phyloP scores from a whole-genome alignment of 2,329 filamentous ascomycete species.

The Monilinia polystroma region DNA sequence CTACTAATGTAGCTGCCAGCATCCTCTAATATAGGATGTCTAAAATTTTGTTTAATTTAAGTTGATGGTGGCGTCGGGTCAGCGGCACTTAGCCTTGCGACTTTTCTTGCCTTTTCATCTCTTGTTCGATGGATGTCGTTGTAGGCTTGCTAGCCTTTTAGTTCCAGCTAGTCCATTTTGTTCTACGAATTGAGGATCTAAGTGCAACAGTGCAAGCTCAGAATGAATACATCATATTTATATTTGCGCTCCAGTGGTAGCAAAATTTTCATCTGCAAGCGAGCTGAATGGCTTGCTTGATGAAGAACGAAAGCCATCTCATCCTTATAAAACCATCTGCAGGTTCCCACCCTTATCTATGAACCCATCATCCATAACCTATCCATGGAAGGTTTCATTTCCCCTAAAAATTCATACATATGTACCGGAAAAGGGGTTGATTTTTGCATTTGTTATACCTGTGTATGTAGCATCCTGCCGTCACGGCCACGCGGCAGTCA shows the following conservation, averaged over 20 bases:
- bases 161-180: background rate
- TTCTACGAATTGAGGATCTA: background rate
- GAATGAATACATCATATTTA: slow-evolving; percentile 1
- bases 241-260: slow-evolving; percentile 13
- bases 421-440: background rate
- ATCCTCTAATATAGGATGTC: too few species aligned
- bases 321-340: slow-evolving; percentile 13
- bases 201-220: background rate
- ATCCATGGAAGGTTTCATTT: background rate
- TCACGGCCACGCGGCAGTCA: slow-evolving; percentile 16
- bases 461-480: background rate
- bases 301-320: slow-evolving; percentile 3
- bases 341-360: slow-evolving; percentile 12
- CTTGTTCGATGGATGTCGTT: background rate
- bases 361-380: background rate
- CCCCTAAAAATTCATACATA: background rate
- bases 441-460: slow-evolving; percentile 4
- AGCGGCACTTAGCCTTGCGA: slow-evolving; percentile 11
- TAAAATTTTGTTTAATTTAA: too few species aligned
- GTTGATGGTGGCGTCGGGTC: slow-evolving; percentile 5
- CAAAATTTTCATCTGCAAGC: slow-evolving; percentile 1
- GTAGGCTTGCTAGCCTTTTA: background rate
- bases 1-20: too few species aligned
- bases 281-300: slow-evolving; percentile 8
- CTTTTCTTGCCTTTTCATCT: background rate